These are phyloP conservation scores for Brassica balearica DNA, from an alignment of 441 rosid species.

Conservation along the genomic window DNA sequence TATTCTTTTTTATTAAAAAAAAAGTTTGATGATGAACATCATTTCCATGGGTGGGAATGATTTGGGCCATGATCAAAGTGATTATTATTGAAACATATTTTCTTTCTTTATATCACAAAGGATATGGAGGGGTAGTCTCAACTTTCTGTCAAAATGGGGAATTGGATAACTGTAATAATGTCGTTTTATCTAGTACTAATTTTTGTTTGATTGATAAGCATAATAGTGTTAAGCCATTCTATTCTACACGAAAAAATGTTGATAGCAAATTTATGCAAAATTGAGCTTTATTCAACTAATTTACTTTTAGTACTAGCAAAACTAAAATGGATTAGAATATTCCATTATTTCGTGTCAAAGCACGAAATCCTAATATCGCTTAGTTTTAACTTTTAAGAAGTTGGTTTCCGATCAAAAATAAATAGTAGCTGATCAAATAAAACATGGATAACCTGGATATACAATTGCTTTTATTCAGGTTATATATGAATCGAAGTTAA, in stretches of 20 bases:
- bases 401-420: background rate
- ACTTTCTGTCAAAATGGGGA: constrained; percentile 30
- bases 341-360: constrained; percentile 8
- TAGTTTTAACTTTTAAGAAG: background rate
- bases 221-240: background rate
- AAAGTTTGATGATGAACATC: constrained; percentile 38
- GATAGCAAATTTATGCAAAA: background rate
- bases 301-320: background rate
- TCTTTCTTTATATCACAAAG: constrained; percentile 25
- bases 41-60: constrained; percentile 49
- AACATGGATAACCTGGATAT: background rate
- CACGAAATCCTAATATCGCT: background rate
- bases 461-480: background rate
- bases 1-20: background rate
- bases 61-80: constrained; percentile 44
- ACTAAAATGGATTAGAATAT: background rate
- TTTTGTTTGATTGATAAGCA: background rate
- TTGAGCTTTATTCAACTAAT: background rate
- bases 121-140: constrained; percentile 22
- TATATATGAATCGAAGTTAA: constrained; percentile 12
- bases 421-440: background rate
- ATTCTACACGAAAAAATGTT: background rate
- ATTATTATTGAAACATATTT: constrained; percentile 45
- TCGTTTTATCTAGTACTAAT: constrained; percentile 30
- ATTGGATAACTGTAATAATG: constrained; percentile 29